Conservation (phyloP, 371 early-diverging fungal species). For the Batkoa obscura region DNA sequence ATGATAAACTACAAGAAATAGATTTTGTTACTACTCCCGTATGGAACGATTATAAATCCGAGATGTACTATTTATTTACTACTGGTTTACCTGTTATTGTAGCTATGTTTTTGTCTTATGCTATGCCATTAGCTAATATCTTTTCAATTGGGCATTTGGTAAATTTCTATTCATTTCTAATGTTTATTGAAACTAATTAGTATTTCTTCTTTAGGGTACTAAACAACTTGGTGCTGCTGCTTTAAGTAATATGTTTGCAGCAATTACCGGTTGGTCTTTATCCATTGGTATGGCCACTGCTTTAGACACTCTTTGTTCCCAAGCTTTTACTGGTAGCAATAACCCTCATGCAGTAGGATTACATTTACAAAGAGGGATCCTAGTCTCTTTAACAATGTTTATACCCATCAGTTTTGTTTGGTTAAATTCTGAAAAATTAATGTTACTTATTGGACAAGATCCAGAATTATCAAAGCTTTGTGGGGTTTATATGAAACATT, state of each 20-base stretch:
- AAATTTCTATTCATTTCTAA: background rate
- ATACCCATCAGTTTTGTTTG: conserved; percentile 53
- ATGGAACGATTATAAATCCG: background rate
- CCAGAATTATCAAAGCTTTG: conserved; percentile 19
- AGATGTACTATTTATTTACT: background rate
- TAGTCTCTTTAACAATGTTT: conserved; percentile 36
- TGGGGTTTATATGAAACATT: conserved; percentile 37
- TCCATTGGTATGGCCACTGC: conserved; percentile 59
- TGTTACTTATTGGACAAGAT: conserved; percentile 28
- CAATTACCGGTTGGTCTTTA: conserved; percentile 67
- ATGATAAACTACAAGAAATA: no score
- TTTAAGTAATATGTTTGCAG: conserved; percentile 26
- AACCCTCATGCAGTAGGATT: conserved; percentile 52
- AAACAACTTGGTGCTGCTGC: conserved; percentile 10
- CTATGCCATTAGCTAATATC: conserved; percentile 3
- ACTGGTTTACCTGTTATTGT: background rate
- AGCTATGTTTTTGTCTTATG: background rate
- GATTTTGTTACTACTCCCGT: no score
- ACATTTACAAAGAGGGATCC: conserved; percentile 56
- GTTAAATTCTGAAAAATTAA: conserved; percentile 35
- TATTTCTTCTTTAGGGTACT: conserved; percentile 1
- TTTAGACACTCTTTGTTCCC: conserved; percentile 72
- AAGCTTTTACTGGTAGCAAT: conserved; percentile 41
- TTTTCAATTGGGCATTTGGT: conserved; percentile 1
- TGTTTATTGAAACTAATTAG: no score